Conservation (phyloP, 208 protist genomes). For the Endotrypanum monterogeii region DNA sequence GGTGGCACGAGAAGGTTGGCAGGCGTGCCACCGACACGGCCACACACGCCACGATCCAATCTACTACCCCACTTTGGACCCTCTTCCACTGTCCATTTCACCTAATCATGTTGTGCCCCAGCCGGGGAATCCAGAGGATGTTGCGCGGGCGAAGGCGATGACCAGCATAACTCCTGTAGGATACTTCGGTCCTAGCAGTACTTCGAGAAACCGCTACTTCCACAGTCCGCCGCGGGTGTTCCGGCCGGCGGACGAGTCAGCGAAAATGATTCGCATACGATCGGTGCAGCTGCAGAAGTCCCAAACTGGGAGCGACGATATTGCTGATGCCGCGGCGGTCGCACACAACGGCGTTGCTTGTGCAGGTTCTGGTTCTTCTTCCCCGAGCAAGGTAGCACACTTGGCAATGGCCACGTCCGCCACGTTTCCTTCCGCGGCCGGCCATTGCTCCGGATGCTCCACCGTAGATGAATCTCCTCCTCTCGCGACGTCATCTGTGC, state of each 20-base stretch:
- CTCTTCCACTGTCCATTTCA: constrained; percentile 23
- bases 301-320: background rate
- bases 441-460: constrained; percentile 1
- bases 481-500: background rate
- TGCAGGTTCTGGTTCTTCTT: constrained; percentile 1
- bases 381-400: constrained; percentile 5
- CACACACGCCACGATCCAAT: constrained; percentile 29
- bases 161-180: background rate
- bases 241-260: constrained; percentile 42
- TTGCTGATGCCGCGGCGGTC: background rate
- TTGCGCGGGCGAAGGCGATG: background rate
- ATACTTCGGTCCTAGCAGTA: background rate
- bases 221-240: constrained; percentile 31
- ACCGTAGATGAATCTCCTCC: background rate
- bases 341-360: background rate
- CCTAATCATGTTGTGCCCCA: constrained; percentile 30
- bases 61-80: constrained; percentile 19
- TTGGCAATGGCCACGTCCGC: background rate
- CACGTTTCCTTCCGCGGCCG: background rate
- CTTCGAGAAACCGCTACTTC: constrained; percentile 15
- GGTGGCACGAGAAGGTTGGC: constrained; percentile 23
- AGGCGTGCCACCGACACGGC: constrained; percentile 32
- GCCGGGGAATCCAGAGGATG: background rate
- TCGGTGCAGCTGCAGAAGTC: constrained; percentile 22
- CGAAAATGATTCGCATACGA: constrained; percentile 46